Evolutionary conservation across 805 yeast genomes (phyloP), one percentile per base, ranked within the genome.

Genomic region (Pichia californica): DNA sequence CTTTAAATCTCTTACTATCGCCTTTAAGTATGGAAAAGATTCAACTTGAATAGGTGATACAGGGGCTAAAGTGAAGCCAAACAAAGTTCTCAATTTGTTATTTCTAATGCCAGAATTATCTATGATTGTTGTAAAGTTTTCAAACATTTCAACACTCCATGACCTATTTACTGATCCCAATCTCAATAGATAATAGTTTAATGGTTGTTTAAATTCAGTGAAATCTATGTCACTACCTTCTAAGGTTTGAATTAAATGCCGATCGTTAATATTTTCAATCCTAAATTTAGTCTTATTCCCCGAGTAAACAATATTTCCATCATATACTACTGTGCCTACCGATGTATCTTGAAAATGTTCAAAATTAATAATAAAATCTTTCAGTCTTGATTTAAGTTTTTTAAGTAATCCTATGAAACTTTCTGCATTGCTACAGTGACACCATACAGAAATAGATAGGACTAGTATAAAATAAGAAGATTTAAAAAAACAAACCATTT

Each of bases 41-140:
- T n/a, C n/a, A n/a, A 84, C 63, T 82, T 82, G 8, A 94, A 69
- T 40, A 63, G 63, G 55, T 81, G 81, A 66, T 84, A 87, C 94
- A 62, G 86, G 85, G 36, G 95, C 95, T 21, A 95, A 95, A 62
- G 87, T 85, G 71, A 83, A 87, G 1, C 96, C 97, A 52, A 89
- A 69, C n/a, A 86, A 73, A 64, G 86, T 87, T 28, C 77, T 58
- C 67, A 83, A 83, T 54, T 71, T 69, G 43, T 77, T 73, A 62
- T 27, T 14, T 15, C 7, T 40, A 16, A 10, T 27, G 9, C 27
- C 13, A 10, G 87, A 73, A 45, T 75, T 67, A 63, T 88, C 95
- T 40, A 88, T 77, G 19, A 87, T 91, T 19, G 73, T 66, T 38
- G 82, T 79, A 68, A 88, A 89, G 55, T 94, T 75, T 49, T 74